Evolutionary conservation across 768 basidiomycete species (phyloP).

Genomic region (Hygrocybe coccinea): DNA sequence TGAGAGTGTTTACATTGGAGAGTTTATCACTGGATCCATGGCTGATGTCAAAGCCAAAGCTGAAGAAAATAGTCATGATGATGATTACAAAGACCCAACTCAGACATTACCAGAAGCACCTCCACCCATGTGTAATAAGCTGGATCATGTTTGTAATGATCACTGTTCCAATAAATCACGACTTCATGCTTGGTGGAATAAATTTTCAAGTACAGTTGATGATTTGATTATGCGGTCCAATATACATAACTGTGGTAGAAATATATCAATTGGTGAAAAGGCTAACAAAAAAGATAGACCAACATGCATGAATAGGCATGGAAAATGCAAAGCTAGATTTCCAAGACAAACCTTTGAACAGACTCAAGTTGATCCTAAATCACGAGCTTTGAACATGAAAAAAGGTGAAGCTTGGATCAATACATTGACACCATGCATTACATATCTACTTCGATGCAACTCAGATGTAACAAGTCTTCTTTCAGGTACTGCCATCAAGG

Average conservation of each 20-base stretch:
- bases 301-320: constrained; percentile 5
- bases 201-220: constrained; percentile 12
- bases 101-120: constrained; percentile 21
- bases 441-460: constrained; percentile 8
- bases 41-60: constrained; percentile 12
- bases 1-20: constrained; percentile 28
- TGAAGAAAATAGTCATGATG: neutral
- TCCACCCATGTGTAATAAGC: constrained; percentile 9
- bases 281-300: constrained; percentile 7
- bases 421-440: constrained; percentile 15
- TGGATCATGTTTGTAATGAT: neutral
- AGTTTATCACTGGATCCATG: constrained; percentile 25
- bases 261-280: neutral
- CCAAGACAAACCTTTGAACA: constrained; percentile 13
- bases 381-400: constrained; percentile 13
- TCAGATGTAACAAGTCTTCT: constrained; percentile 19
- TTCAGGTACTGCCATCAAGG: constrained; percentile 24
- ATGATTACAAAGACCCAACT: constrained; percentile 18
- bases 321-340: constrained; percentile 21
- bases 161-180: neutral
- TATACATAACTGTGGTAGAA: constrained; percentile 14
- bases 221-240: constrained; percentile 17
- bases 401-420: constrained; percentile 27
- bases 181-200: neutral
- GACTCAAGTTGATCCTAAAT: constrained; percentile 17